Percentiles rank a stretch among this genome's conserved stretches.
phyloP scores from a whole-genome alignment of 2,329 filamentous ascomycete species.

The Fusarium redolens region DNA sequence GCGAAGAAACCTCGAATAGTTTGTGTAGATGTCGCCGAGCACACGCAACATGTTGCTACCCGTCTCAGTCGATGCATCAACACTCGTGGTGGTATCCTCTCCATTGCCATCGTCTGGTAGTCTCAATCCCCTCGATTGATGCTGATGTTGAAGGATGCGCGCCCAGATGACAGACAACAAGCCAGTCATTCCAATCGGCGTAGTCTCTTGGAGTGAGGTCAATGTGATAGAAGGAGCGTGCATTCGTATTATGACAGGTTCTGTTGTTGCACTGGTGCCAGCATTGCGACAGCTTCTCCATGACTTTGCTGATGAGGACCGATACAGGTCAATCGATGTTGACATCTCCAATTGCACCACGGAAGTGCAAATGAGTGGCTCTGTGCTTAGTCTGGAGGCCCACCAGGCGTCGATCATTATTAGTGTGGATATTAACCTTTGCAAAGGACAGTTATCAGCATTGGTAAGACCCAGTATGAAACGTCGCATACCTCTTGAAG shows the following conservation, averaged over 20 bases:
- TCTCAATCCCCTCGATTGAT: neutral
- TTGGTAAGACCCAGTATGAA: fast-evolving
- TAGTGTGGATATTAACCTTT: neutral
- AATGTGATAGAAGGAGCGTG: neutral
- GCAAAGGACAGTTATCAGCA: neutral
- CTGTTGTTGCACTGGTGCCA: neutral
- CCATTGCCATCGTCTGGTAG: neutral
- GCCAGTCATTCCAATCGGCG: neutral
- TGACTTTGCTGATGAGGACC: neutral
- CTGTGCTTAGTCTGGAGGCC: neutral
- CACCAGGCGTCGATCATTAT: constrained; percentile 10
- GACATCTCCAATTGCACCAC: constrained; percentile 4
- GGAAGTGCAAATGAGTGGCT: neutral
- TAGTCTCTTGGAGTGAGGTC: neutral
- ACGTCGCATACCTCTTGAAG: neutral
- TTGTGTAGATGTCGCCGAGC: neutral
- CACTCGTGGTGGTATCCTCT: fast-evolving
- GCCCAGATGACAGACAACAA: constrained; percentile 3
- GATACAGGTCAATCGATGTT: neutral
- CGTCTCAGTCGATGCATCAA: neutral
- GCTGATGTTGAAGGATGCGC: neutral
- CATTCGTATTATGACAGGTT: neutral
- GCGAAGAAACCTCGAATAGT: neutral
- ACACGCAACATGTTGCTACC: neutral
- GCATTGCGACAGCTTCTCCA: neutral